phyloP scores from a whole-genome alignment of 2,329 filamentous ascomycete genomes.

The Xylariales sp. region DNA sequence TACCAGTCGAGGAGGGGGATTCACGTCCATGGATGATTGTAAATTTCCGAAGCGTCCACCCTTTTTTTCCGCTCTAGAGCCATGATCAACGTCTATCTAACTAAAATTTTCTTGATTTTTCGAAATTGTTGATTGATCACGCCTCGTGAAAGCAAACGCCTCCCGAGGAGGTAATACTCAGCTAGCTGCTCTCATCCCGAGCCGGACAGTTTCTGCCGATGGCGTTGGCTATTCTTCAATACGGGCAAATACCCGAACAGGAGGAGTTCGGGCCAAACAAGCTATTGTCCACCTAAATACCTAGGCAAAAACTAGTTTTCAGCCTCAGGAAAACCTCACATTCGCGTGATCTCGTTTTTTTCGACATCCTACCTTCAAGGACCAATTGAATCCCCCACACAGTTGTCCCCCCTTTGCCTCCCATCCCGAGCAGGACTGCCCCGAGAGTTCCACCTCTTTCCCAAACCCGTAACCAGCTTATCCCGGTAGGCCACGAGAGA shows the following conservation, averaged over 20 bases:
- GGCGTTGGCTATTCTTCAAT: constrained; percentile 19
- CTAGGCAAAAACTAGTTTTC: constrained; percentile 17
- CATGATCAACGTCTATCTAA: constrained; percentile 8
- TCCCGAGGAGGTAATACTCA: constrained; percentile 17
- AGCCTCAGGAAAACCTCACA: constrained; percentile 26
- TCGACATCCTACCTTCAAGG: constrained; percentile 10
- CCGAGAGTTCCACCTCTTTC: constrained; percentile 31
- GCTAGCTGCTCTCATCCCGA: constrained; percentile 23
- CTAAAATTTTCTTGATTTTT: neutral
- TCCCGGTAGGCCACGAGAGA: constrained; percentile 32
- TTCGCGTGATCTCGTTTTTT: constrained; percentile 12
- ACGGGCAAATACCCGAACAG: constrained; percentile 28
- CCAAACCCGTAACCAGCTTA: constrained; percentile 35
- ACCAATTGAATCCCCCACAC: constrained; percentile 21
- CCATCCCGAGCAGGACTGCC: constrained; percentile 7
- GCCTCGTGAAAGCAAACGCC: constrained; percentile 4
- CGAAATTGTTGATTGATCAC: constrained; percentile 7
- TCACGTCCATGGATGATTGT: neutral
- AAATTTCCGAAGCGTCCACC: constrained; percentile 20
- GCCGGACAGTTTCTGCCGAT: constrained; percentile 1
- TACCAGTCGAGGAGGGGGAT: neutral
- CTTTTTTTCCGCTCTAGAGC: neutral
- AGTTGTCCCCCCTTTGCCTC: neutral
- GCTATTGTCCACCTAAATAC: constrained; percentile 5
- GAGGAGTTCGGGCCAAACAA: constrained; percentile 11